Evolutionary conservation across 192 early-diverging fungal species (phyloP), one percentile per base, ranked within the genome.

Genomic region (Coemansia sp.): DNA sequence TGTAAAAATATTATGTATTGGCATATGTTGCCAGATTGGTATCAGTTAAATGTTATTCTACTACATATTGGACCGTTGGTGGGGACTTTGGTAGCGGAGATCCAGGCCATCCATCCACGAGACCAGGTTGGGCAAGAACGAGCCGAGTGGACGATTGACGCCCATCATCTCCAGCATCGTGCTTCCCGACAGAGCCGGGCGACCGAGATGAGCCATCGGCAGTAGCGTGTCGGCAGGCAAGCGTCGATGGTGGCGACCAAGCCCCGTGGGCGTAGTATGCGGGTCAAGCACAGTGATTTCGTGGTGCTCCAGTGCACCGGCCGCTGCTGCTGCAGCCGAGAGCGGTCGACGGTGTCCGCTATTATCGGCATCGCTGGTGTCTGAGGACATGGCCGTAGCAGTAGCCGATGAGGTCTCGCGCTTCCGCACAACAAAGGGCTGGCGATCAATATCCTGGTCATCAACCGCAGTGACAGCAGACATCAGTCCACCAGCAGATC

Each of bases 31-130:
- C 44, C 27, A 61, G 32, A 9, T 9, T 4, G 46, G n/a, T 48
- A 48, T 58, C 31, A 58, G 55, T 32, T 32, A 15, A 7, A 58
- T 27, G 25, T 27, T 27, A 14, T 23, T 27, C 7, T 62, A 39
- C 60, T 62, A 17, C 60, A 39, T 39, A 10, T n/a, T 36, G 21
- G 46, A 34, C 55, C 29, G 55, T 23, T 57, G 62, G 62, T 57
- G 55, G 7, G 55, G 29, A 23, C 15, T 57, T 32, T 29, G 55
- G 62, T 64, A 64, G 19, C 80, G 71, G 23, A 82, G 63, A 37
- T 82, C 80, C 41, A 82, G 37, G 1, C 80, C 80, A 21, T 82
- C 80, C 80, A 82, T 82, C 80, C 80, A 82, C 12, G 80, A 71
- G 5, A 82, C 75, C 0, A 73, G 9, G 11, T 48, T 21, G 0